Percentiles rank a stretch among this genome's conserved stretches.
Evolutionary conservation across 1,284 basidiomycete species (phyloP).

Genomic region (Sporisorium scitamineum): DNA sequence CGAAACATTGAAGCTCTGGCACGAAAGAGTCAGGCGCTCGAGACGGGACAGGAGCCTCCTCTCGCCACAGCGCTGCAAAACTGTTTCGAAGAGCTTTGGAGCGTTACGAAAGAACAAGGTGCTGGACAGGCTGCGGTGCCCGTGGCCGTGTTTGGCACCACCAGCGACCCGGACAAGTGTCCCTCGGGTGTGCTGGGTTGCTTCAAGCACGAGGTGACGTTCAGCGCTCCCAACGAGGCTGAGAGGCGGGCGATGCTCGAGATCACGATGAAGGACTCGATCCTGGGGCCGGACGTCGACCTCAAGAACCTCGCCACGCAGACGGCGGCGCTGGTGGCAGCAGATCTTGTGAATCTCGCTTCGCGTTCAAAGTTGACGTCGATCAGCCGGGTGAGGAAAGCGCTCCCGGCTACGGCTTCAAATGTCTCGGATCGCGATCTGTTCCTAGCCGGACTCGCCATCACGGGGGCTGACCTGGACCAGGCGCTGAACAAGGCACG

Average conservation of each 20-base stretch:
- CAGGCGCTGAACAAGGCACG: conserved; percentile 81
- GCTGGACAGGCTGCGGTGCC: conserved; percentile 22
- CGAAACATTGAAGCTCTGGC: conserved; percentile 86
- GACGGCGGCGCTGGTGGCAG: conserved; percentile 90
- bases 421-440: conserved; percentile 42
- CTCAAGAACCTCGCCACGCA: conserved; percentile 81
- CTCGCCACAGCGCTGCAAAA: conserved; percentile 78
- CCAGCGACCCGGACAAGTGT: conserved; percentile 78
- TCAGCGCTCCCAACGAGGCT: conserved; percentile 82
- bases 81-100: conserved; percentile 74
- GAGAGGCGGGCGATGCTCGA: conserved; percentile 79
- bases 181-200: conserved; percentile 78
- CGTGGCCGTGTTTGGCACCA: conserved; percentile 76
- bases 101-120: conserved; percentile 57
- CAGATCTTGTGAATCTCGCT: conserved; percentile 82
- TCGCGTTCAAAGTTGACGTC: conserved; percentile 76
- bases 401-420: conserved; percentile 20
- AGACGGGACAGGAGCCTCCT: conserved; percentile 79
- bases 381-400: conserved; percentile 73
- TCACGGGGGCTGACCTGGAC: conserved; percentile 80
- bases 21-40: conserved; percentile 77
- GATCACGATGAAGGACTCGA: conserved; percentile 72
- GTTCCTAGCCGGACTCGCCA: conserved; percentile 73
- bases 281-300: conserved; percentile 83
- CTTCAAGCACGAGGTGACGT: conserved; percentile 88